Evolutionary conservation across 2,329 filamentous ascomycete species (phyloP).

Genomic region (Alternaria burnsii): DNA sequence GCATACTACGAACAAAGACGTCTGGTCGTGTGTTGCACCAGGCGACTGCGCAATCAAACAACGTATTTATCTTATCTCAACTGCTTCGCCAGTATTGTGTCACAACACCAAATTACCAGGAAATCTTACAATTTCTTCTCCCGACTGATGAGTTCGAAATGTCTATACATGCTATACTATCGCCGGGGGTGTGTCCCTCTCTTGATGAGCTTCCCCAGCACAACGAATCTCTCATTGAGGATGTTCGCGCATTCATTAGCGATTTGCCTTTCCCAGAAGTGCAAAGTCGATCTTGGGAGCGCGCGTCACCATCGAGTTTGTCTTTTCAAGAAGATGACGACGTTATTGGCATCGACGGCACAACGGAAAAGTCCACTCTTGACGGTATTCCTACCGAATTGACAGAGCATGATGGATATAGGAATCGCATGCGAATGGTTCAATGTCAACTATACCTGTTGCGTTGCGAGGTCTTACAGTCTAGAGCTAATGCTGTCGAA

Average conservation of each 20-base stretch:
- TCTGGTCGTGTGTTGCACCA: background rate
- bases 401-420: background rate
- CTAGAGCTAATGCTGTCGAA: conserved; percentile 4
- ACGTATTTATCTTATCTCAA: background rate
- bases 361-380: background rate
- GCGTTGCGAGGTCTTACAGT: conserved; percentile 25
- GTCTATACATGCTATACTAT: background rate
- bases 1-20: background rate
- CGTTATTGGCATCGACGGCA: background rate
- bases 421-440: conserved; percentile 6
- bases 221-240: background rate
- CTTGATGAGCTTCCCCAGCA: background rate
- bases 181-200: background rate
- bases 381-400: background rate
- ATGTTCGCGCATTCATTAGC: background rate
- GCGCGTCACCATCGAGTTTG: background rate
- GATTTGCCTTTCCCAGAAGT: background rate
- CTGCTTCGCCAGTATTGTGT: background rate
- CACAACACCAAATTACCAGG: no score
- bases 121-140: background rate
- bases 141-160: background rate
- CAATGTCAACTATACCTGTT: conserved; percentile 20
- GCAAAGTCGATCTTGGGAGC: background rate
- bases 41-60: background rate
- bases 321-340: background rate